These are phyloP conservation scores for Candida rishiriensis DNA, from an alignment of 805 yeast species.

Conservation along the genomic window DNA sequence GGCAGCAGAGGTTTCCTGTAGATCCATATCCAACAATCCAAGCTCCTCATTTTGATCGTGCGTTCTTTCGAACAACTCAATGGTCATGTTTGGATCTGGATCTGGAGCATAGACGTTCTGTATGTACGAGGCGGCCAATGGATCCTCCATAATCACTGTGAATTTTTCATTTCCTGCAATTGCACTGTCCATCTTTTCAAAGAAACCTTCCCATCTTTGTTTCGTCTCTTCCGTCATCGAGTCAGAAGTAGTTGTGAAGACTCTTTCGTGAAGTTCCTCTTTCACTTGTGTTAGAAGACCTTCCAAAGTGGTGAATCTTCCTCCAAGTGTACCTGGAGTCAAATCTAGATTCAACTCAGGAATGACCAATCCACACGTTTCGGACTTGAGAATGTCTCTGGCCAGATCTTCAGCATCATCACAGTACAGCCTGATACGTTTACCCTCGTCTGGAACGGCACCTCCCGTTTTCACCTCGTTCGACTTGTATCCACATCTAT, in stretches of 20 bases:
- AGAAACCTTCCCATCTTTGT: slow-evolving; percentile 78
- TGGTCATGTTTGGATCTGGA: slow-evolving; percentile 89
- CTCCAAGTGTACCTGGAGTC: slow-evolving; percentile 95
- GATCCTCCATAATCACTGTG: slow-evolving; percentile 89
- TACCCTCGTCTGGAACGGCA: slow-evolving; percentile 83
- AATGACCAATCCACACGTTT: slow-evolving; percentile 78
- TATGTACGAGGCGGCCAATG: slow-evolving; percentile 89
- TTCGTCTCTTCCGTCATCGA: slow-evolving; percentile 80
- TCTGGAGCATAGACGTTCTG: slow-evolving; percentile 99
- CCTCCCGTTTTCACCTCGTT: slow-evolving; percentile 99
- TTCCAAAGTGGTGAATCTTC: slow-evolving; percentile 95
- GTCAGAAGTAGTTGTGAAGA: slow-evolving; percentile 81
- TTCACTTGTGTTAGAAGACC: slow-evolving; percentile 85
- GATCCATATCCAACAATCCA: slow-evolving; percentile 60
- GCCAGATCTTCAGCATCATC: slow-evolving; percentile 91
- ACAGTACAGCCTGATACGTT: slow-evolving; percentile 62
- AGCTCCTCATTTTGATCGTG: slow-evolving; percentile 85
- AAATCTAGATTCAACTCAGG: slow-evolving; percentile 90
- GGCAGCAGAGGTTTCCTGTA: not conserved
- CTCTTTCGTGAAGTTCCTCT: slow-evolving; percentile 83
- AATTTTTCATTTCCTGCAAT: slow-evolving; percentile 76
- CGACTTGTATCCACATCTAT: slow-evolving; percentile 88
- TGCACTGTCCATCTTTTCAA: slow-evolving; percentile 71
- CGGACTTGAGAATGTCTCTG: slow-evolving; percentile 91
- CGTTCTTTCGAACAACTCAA: slow-evolving; percentile 88